A percentile compares a stretch with the other conserved stretches of the same genome.
Evolutionary conservation across 1,139 yeast species (phyloP).

Genomic region (Suhomyces ambrosiae): DNA sequence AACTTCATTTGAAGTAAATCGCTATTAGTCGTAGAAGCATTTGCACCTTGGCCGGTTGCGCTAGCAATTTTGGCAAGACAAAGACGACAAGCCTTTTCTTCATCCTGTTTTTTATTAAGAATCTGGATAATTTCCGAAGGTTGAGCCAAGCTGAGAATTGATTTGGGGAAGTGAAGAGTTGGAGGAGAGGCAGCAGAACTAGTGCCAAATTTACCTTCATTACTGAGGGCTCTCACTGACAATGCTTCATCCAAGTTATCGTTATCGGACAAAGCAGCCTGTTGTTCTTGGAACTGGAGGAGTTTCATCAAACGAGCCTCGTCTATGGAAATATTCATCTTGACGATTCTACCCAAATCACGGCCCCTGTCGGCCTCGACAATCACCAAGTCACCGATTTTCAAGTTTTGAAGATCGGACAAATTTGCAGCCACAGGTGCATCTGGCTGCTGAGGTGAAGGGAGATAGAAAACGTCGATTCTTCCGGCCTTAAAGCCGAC

Average conservation of each 20-base stretch:
- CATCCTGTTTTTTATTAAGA: constrained; percentile 63
- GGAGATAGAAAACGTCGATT: constrained; percentile 76
- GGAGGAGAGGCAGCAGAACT: constrained; percentile 34
- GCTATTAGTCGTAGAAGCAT: constrained; percentile 10
- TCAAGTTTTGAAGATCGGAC: constrained; percentile 24
- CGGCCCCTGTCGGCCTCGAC: constrained; percentile 98
- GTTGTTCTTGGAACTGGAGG: constrained; percentile 59
- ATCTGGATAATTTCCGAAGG: constrained; percentile 63
- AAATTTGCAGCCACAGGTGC: not conserved
- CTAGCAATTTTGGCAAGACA: constrained; percentile 61
- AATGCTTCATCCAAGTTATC: constrained; percentile 22
- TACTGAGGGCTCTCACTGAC: constrained; percentile 26
- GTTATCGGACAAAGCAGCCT: constrained; percentile 44
- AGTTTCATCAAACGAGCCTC: constrained; percentile 59
- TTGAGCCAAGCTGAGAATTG: constrained; percentile 70
- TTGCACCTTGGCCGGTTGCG: constrained; percentile 13
- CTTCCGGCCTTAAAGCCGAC: constrained; percentile 89
- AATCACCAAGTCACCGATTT: constrained; percentile 77
- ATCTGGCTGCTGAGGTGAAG: constrained; percentile 31
- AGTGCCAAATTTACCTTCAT: constrained; percentile 6
- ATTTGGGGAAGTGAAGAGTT: constrained; percentile 65
- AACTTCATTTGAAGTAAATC: constrained; percentile 27
- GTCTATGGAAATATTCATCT: constrained; percentile 65
- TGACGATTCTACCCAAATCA: constrained; percentile 81
- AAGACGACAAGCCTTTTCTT: constrained; percentile 68